A percentile compares a stretch with the other conserved stretches of the same genome.
Conservation (phyloP, 2,329 filamentous ascomycete genomes). For the Magnaporthales sp. region DNA sequence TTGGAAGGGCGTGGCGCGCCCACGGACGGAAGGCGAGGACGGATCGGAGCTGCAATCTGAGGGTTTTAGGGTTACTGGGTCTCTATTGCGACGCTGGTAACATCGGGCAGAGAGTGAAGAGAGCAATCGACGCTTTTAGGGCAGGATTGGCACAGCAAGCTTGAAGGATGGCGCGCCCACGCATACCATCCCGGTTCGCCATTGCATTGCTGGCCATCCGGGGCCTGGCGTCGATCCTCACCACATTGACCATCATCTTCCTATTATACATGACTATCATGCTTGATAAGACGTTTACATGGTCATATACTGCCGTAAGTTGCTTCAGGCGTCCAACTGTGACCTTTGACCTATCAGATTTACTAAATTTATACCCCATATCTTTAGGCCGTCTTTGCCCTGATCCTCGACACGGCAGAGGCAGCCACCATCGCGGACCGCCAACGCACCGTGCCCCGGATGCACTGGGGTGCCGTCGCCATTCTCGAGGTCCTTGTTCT, state of each 20-base stretch:
- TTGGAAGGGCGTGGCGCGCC: background rate
- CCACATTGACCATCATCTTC: constrained; percentile 3
- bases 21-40: background rate
- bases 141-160: background rate
- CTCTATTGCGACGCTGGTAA: background rate
- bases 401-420: constrained; percentile 3
- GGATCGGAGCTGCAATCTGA: background rate
- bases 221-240: background rate
- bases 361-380: background rate
- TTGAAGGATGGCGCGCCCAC: constrained; percentile 1
- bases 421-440: background rate
- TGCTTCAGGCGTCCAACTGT: too few species aligned
- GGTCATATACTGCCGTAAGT: constrained; percentile 3
- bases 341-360: background rate
- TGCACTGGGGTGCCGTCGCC: constrained; percentile 4
- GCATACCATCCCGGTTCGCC: background rate
- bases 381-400: background rate
- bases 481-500: constrained; percentile 1
- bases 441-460: background rate
- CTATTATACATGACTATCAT: constrained; percentile 4
- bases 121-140: background rate
- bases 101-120: background rate
- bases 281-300: constrained; percentile 3
- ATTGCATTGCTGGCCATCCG: background rate
- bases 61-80: background rate